Evolutionary conservation across 2,329 filamentous ascomycete species (phyloP).

Genomic region (Cladobotryum protrusum): DNA sequence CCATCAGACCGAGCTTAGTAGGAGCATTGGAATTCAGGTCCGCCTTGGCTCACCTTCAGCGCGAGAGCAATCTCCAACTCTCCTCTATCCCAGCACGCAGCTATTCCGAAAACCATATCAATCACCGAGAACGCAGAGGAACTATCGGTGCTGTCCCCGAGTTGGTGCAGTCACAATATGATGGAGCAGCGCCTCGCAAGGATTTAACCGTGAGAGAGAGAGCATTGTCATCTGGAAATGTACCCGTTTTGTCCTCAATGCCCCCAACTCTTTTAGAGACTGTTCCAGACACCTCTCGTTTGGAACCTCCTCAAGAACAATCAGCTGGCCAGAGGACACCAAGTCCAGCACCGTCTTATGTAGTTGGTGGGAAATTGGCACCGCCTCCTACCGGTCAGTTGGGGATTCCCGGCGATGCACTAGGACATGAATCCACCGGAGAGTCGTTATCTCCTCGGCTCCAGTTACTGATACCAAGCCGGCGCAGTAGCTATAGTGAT

Average conservation of each 20-base stretch:
- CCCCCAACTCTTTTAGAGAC: background rate
- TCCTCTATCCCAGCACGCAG: conserved; percentile 62
- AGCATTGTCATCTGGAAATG: conserved; percentile 14
- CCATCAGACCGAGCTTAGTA: conserved; percentile 87
- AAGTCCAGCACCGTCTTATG: conserved; percentile 27
- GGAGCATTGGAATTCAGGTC: conserved; percentile 92
- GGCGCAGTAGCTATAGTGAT: conserved; percentile 36
- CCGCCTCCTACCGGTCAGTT: conserved; percentile 31
- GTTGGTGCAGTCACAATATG: conserved; percentile 11
- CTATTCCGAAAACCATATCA: conserved; percentile 31
- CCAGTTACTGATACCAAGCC: conserved; percentile 43
- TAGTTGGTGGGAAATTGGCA: conserved; percentile 35
- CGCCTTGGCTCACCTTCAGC: conserved; percentile 78
- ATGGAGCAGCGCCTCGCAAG: conserved; percentile 6
- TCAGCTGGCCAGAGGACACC: conserved; percentile 20
- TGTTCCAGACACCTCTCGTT: background rate
- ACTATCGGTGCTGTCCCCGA: conserved; percentile 22
- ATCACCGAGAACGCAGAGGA: conserved; percentile 19
- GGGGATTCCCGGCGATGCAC: conserved; percentile 4
- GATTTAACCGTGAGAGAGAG: conserved; percentile 13
- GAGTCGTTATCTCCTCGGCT: conserved; percentile 23
- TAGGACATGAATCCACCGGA: background rate
- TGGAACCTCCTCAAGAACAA: conserved; percentile 1
- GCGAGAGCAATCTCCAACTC: conserved; percentile 68
- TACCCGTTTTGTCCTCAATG: conserved; percentile 3